Base-by-base conservation (phyloP, 129 eudicot genomes). In the Helichrysum umbraculigerum region DNA sequence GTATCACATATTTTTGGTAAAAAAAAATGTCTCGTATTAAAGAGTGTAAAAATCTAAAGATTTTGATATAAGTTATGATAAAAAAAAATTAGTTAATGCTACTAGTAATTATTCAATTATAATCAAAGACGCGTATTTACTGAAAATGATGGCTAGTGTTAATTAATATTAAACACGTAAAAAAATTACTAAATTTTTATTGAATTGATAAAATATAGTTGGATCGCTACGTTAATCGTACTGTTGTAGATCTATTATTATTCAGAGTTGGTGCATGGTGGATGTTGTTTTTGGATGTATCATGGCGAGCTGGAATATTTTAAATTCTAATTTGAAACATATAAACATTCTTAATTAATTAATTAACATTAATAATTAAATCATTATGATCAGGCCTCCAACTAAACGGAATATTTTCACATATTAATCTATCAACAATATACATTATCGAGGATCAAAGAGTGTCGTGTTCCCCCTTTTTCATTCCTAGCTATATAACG, bases 251-350 rank as follows among this genome's bases (percentile, higher is more conserved):
- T 68, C 61, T 74, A 77, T 77, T 33, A 77, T 77, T 33, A 77
- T 57, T 57, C 50, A 28, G 60, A 77, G 81, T 77, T 39, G 81
- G 75, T 77, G 75, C 70, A 68, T 17, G 81, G 61, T 68, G 60
- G 75, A 56, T 77, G 75, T 30, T 68, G 59, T 17, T 22, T 68
- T 68, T 77, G 81, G 75, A 77, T 39, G 75, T 41, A 77, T 35
- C 28, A n/a, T 6, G 7, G 69, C 17, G 44, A 68, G 75, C 39
- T 56, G 47, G 70, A 66, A 76, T 21, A 34, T 19, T 77, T 76
- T 68, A 68, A 42, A 33, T 29, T 29, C 15, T 75, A 12, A 75
- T 44, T 54, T n/a, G 68, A 44, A 77, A 57, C 59, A 28, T 39
- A 54, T 16, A 56, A 69, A 68, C 70, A 68, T 68, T 77, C 70